Percentiles rank a stretch among this genome's conserved stretches.
phyloP scores from a whole-genome alignment of 441 rosid species.

The Geranium incanum region DNA sequence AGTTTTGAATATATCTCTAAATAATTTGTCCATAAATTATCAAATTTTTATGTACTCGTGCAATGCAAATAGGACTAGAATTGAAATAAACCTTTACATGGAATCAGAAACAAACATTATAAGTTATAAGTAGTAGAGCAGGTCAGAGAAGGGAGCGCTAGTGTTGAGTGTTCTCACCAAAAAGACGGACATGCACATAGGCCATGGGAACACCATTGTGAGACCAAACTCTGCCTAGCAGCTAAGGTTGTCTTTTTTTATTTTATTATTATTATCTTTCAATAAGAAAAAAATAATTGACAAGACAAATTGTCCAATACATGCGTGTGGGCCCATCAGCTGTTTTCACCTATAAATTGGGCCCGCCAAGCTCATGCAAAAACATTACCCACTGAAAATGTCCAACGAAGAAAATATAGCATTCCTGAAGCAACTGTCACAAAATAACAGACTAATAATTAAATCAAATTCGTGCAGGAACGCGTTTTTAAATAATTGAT shows the following conservation, averaged over 20 bases:
- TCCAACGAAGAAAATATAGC: neutral
- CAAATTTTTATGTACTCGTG: too few relatives aligned
- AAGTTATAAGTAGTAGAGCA: neutral
- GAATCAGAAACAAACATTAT: neutral
- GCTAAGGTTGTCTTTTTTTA: neutral
- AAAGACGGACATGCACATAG: neutral
- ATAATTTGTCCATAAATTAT: too few relatives aligned
- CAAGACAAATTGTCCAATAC: neutral
- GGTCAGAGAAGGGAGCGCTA: conserved; percentile 1
- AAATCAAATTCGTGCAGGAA: neutral
- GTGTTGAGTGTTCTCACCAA: neutral
- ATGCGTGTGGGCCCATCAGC: neutral
- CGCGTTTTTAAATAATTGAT: neutral
- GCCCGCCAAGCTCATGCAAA: conserved; percentile 1
- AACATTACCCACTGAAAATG: neutral
- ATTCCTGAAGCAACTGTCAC: too few relatives aligned
- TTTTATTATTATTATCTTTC: too few relatives aligned
- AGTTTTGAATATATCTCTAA: too few relatives aligned
- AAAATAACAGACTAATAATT: neutral
- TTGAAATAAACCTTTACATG: neutral
- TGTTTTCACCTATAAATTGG: neutral
- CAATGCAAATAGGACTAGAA: neutral
- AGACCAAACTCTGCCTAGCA: neutral
- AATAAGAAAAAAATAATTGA: too few relatives aligned
- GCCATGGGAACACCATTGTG: neutral